Percentiles rank a stretch among this genome's conserved stretches.
These are phyloP conservation scores for Trichoderma koningii DNA, from an alignment of 2,329 filamentous ascomycete species.

Conservation along the genomic window DNA sequence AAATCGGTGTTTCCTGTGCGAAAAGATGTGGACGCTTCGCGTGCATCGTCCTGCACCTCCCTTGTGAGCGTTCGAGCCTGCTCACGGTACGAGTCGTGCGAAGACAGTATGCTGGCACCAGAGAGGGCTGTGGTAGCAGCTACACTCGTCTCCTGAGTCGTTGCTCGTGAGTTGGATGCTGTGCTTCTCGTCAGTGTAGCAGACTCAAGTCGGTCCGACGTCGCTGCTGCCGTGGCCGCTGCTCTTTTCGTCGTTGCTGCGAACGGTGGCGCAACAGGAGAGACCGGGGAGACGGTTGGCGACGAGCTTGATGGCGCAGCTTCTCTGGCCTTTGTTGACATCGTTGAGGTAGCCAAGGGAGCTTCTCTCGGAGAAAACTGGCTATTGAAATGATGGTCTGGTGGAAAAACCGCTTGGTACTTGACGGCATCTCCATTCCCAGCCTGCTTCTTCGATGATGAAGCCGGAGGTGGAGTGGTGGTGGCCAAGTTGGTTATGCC, in stretches of 20 bases:
- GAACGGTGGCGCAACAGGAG: not conserved
- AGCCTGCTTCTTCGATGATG: slow-evolving; percentile 47
- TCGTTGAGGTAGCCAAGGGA: not conserved
- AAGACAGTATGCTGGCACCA: not conserved
- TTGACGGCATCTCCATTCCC: slow-evolving; percentile 43
- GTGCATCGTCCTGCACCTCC: not conserved
- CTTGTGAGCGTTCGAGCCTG: not conserved
- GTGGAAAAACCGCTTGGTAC: slow-evolving; percentile 61
- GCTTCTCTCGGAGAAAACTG: slow-evolving; percentile 41
- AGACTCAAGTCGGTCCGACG: slow-evolving; percentile 52
- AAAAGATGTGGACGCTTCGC: not conserved
- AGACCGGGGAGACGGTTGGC: not conserved
- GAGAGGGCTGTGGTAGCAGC: not conserved
- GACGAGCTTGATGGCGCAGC: not conserved
- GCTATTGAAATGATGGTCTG: slow-evolving; percentile 50
- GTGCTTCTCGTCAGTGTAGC: slow-evolving; percentile 61
- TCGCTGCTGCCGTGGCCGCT: slow-evolving; percentile 44
- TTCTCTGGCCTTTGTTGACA: not conserved
- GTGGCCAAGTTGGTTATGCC: slow-evolving; percentile 41
- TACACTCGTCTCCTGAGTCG: not conserved
- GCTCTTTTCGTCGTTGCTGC: not conserved
- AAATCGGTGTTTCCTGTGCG: not conserved
- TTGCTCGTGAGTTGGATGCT: slow-evolving; percentile 61
- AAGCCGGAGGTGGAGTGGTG: slow-evolving; percentile 57
- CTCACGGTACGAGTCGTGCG: not conserved